Base-by-base conservation (phyloP, 805 yeast species). In the Pichia membranifaciens region DNA sequence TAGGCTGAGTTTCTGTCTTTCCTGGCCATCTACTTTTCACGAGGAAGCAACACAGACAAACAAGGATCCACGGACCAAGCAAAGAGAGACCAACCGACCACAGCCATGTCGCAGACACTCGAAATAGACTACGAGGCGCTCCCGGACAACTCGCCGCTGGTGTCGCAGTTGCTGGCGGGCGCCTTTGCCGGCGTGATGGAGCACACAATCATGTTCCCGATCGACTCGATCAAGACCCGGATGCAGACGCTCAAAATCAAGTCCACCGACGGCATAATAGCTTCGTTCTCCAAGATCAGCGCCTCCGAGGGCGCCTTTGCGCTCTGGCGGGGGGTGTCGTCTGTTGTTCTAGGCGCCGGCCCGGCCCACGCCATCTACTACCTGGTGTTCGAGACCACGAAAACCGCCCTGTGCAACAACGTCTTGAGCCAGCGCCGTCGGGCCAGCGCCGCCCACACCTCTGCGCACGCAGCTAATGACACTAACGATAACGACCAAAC, bases 121-220 rank as follows among this genome's bases (percentile, higher is more conserved):
- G 88, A 82, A 60, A 74, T 83, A 33, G 99, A 91, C 62, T 91
- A 91, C 66, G 99, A 91, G 66, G 81, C 96, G 5, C 74, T 91
- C 25, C 98, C 98, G 1, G 86, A 82, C 32, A 81, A 82, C 58
- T 89, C 96, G 10, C 82, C 96, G 1, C 69, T 93, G 46, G 62
- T 79, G 5, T 87, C 95, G 4, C 95, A 90, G 62, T 74, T 91
- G 51, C 62, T 79, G 12, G 98, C 98, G 2, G 99, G 99, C 10
- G 98, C 97, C 0, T 87, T 89, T 68, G 98, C 99, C n/a, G 99
- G 99, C 23, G 87, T 93, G 48, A 87, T 91, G 97, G 99, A 91
- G 64, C 99, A 91, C 67, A 82, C 96, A 1, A 88, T 91, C 39
- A 88, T 91, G 96, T 91, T 82, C 63, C 99, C 99, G 2, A 81